These are phyloP conservation scores for Podochytrium sp. DNA, from an alignment of 192 early-diverging fungal genomes.

Conservation along the genomic window DNA sequence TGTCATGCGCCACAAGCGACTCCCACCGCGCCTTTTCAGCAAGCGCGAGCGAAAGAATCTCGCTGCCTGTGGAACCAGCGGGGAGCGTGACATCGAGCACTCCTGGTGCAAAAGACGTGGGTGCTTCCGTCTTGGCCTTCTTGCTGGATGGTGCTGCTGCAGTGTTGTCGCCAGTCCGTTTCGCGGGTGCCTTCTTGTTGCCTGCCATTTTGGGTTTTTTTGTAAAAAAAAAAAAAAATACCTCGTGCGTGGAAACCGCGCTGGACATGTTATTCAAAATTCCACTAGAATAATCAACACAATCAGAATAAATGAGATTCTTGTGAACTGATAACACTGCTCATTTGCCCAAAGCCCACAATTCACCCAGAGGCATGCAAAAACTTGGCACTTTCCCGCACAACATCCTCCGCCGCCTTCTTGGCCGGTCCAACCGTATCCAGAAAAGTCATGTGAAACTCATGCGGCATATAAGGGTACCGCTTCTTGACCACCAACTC, in stretches of 20 bases:
- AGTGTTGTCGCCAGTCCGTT: neutral
- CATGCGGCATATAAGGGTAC: conserved; percentile 20
- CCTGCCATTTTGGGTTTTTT: too few relatives aligned
- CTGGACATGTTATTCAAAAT: too few relatives aligned
- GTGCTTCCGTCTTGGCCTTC: neutral
- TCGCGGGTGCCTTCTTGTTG: neutral
- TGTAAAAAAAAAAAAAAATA: neutral
- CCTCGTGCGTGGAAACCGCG: neutral
- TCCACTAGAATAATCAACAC: too few relatives aligned
- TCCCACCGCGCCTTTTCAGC: neutral
- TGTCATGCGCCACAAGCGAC: neutral
- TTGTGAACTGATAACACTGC: too few relatives aligned
- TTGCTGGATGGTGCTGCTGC: neutral
- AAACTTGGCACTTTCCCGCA: neutral
- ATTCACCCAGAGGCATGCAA: neutral
- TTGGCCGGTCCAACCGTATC: neutral
- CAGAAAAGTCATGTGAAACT: neutral
- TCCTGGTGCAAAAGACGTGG: neutral
- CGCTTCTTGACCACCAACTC: conserved; percentile 5
- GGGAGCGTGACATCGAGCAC: conserved; percentile 6
- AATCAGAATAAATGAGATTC: too few relatives aligned
- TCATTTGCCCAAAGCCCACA: too few relatives aligned
- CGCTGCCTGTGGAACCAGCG: neutral
- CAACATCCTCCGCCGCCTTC: neutral
- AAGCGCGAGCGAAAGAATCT: neutral